A percentile compares a stretch with the other conserved stretches of the same genome.
Evolutionary conservation across 768 basidiomycete genomes (phyloP).

Genomic region (Naganishia friedmannii): DNA sequence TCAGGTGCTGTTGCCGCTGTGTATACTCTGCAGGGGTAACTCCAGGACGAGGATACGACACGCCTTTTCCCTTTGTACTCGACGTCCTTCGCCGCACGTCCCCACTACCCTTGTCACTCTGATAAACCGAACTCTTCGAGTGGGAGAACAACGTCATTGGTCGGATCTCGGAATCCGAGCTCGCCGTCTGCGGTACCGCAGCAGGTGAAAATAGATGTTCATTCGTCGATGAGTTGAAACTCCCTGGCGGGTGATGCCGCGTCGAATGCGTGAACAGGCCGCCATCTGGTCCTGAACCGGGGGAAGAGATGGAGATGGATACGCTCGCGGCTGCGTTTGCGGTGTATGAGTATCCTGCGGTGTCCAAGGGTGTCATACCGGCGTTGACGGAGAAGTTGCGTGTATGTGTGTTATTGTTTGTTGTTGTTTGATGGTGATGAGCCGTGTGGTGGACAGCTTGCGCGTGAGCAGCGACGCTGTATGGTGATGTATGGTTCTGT

Average conservation of each 20-base stretch:
- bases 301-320: conserved; percentile 14
- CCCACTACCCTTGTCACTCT: neutral
- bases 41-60: conserved; percentile 15
- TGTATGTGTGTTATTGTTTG: too few species aligned
- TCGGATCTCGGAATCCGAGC: conserved; percentile 4
- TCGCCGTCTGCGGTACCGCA: conserved; percentile 20
- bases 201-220: conserved; percentile 21
- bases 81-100: neutral
- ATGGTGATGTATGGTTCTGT: conserved; percentile 27
- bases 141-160: neutral
- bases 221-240: neutral
- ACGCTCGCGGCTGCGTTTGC: conserved; percentile 1
- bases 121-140: neutral
- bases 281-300: neutral
- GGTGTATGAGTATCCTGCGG: neutral
- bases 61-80: conserved; percentile 13
- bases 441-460: conserved; percentile 1
- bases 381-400: neutral
- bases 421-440: neutral
- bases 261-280: neutral
- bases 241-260: neutral
- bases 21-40: conserved; percentile 23
- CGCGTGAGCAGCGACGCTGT: conserved; percentile 25
- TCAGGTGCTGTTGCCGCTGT: conserved; percentile 20
- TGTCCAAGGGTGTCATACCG: neutral